phyloP scores from a whole-genome alignment of 345 rosid genomes.

The Brassica juncea region DNA sequence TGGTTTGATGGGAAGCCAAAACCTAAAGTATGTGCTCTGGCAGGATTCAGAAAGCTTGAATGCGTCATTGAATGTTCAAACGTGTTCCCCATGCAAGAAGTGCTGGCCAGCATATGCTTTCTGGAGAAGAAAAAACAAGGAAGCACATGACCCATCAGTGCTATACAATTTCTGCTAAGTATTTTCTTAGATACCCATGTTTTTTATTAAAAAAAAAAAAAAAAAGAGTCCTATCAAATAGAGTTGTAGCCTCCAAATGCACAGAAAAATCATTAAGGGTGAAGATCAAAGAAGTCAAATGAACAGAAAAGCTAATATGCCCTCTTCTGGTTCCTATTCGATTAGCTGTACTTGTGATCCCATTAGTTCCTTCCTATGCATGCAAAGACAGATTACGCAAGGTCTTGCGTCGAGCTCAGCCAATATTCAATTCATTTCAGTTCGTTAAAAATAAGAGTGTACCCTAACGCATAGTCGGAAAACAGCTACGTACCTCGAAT shows the following conservation, averaged over 20 bases:
- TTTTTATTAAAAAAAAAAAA: too few species aligned
- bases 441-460: slow-evolving; percentile 1
- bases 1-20: slow-evolving; percentile 54
- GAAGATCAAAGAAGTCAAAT: slow-evolving; percentile 12
- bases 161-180: slow-evolving; percentile 23
- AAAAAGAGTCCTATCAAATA: too few species aligned
- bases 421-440: background rate
- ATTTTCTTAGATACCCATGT: background rate
- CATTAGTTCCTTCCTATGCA: slow-evolving; percentile 6
- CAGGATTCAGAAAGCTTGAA: slow-evolving; percentile 47
- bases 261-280: background rate
- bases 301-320: slow-evolving; percentile 5
- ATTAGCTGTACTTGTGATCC: background rate
- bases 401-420: background rate
- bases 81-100: slow-evolving; percentile 57
- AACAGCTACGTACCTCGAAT: slow-evolving; percentile 52
- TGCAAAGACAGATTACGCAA: slow-evolving; percentile 18
- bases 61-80: slow-evolving; percentile 53
- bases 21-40: slow-evolving; percentile 48
- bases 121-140: slow-evolving; percentile 55
- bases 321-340: background rate
- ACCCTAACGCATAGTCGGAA: slow-evolving; percentile 29
- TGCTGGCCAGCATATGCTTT: slow-evolving; percentile 55
- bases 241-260: background rate
- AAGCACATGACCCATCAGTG: slow-evolving; percentile 40